phyloP scores from a whole-genome alignment of 2,329 filamentous ascomycete genomes.

The Fusarium musae region DNA sequence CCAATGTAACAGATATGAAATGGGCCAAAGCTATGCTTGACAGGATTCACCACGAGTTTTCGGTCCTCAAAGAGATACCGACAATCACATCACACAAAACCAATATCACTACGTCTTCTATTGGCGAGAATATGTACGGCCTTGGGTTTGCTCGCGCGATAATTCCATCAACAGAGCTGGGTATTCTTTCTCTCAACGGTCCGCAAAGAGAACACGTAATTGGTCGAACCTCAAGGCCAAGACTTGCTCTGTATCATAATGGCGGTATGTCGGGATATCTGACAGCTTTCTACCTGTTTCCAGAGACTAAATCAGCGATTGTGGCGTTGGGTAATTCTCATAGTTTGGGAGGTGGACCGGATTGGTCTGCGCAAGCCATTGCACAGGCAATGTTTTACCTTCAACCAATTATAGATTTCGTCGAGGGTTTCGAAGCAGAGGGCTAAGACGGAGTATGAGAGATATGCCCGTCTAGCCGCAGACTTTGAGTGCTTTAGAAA shows the following conservation, averaged over 20 bases:
- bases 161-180: neutral
- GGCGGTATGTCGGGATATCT: neutral
- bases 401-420: neutral
- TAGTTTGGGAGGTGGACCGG: neutral
- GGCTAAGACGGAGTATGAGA: neutral
- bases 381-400: neutral
- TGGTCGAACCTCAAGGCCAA: accelerated
- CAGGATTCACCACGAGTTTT: neutral
- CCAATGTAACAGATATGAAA: neutral
- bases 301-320: neutral
- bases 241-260: neutral
- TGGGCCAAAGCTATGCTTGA: neutral
- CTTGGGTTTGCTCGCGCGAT: neutral
- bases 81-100: neutral
- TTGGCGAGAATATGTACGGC: neutral
- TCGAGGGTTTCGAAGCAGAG: neutral
- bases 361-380: neutral
- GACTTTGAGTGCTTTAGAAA: neutral
- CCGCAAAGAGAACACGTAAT: neutral
- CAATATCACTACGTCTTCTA: neutral
- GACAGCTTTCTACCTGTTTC: neutral
- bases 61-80: neutral
- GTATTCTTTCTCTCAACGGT: neutral
- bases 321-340: neutral
- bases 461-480: accelerated